phyloP scores from a whole-genome alignment of 306 rosid species.

The Vicia villosa region DNA sequence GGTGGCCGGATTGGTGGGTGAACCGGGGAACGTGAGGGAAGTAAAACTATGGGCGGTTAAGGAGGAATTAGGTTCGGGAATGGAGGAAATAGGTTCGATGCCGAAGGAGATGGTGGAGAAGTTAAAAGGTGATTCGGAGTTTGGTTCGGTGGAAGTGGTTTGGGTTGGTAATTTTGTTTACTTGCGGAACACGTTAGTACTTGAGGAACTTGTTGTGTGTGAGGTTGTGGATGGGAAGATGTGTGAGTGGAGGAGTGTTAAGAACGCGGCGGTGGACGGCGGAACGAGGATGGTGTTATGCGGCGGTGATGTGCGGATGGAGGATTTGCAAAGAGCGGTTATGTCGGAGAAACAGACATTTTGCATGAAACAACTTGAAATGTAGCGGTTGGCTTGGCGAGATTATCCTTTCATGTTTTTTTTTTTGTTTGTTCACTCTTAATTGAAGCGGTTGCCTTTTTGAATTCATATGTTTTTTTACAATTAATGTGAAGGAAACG shows the following conservation, averaged over 20 bases:
- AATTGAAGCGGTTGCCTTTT: background rate
- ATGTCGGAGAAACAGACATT: conserved; percentile 24
- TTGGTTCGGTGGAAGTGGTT: conserved; percentile 48
- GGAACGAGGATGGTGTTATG: conserved; percentile 49
- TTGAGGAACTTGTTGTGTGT: conserved; percentile 51
- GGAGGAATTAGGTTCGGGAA: conserved; percentile 40
- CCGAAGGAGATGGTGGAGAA: conserved; percentile 57
- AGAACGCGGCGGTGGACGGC: conserved; percentile 33
- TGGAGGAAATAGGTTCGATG: conserved; percentile 63
- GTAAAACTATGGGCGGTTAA: conserved; percentile 58
- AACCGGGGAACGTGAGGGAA: conserved; percentile 36
- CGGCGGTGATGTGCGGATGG: conserved; percentile 49
- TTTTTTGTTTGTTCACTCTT: background rate
- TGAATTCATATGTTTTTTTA: background rate
- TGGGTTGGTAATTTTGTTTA: conserved; percentile 52
- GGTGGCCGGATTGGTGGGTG: conserved; percentile 56
- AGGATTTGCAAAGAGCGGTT: conserved; percentile 47
- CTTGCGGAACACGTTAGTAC: conserved; percentile 43
- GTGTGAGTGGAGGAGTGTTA: conserved; percentile 57
- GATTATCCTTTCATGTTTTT: background rate
- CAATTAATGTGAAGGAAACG: background rate
- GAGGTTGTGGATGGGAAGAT: conserved; percentile 35
- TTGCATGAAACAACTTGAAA: conserved; percentile 6
- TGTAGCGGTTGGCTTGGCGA: background rate
- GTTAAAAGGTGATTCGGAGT: conserved; percentile 37